Conservation (phyloP, 1,284 basidiomycete genomes). For the Mycena citricolor region DNA sequence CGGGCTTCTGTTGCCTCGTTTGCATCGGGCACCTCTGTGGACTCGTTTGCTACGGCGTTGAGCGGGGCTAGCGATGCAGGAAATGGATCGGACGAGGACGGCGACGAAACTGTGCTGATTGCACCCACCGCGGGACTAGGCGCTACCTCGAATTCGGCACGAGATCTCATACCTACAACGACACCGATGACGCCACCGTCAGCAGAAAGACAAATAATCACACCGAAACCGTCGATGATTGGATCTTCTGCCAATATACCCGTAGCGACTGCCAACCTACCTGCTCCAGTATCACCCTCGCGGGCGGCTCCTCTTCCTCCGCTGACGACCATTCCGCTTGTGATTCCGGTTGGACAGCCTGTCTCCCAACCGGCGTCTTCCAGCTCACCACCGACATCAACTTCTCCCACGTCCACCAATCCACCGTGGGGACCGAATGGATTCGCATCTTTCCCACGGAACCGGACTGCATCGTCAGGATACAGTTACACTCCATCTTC, state of each 20-base stretch:
- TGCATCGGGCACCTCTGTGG: conserved; percentile 11
- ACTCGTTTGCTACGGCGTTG: conserved; percentile 15
- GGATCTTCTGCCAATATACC: too few species aligned
- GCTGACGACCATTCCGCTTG: conserved; percentile 8
- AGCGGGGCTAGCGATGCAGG: too few species aligned
- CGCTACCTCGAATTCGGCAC: too few species aligned
- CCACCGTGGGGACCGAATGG: conserved; percentile 11
- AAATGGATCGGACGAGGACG: conserved; percentile 1
- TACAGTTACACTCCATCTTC: not conserved
- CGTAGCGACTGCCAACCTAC: too few species aligned
- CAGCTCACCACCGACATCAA: conserved; percentile 1
- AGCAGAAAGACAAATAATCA: too few species aligned
- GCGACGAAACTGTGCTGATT: not conserved
- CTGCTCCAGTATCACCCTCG: not conserved
- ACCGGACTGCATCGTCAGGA: too few species aligned
- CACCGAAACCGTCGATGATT: too few species aligned
- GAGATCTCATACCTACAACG: too few species aligned
- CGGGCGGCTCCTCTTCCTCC: conserved; percentile 16
- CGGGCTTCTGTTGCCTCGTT: conserved; percentile 6
- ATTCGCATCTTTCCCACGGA: conserved; percentile 3
- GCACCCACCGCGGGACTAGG: conserved; percentile 5
- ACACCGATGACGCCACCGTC: too few species aligned
- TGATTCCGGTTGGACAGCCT: not conserved
- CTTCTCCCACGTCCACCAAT: not conserved
- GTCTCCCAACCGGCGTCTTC: not conserved